Evolutionary conservation across 805 yeast genomes (phyloP).

Genomic region (Candida pseudofarinosa): DNA sequence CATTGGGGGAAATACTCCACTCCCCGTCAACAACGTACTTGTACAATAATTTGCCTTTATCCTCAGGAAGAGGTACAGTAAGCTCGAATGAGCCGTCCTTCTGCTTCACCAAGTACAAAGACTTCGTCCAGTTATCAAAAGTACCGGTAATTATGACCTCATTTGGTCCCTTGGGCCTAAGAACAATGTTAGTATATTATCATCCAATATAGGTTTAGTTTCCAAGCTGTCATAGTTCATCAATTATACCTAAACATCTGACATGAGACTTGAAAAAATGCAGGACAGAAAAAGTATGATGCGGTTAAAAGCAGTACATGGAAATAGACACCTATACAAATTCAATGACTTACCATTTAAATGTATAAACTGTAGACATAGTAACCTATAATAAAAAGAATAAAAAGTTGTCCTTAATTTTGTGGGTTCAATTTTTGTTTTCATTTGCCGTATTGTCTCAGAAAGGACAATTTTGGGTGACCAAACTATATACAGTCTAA

Average conservation of each 20-base stretch:
- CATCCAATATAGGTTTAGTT: not conserved
- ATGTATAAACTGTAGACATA: conserved; percentile 34
- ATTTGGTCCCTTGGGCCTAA: conserved; percentile 44
- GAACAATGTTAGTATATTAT: conserved; percentile 19
- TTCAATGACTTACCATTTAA: conserved; percentile 36
- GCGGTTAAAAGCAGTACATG: no score
- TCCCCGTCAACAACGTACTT: conserved; percentile 70
- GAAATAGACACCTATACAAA: not conserved
- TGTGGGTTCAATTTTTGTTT: not conserved
- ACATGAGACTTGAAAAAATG: not conserved
- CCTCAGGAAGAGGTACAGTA: conserved; percentile 50
- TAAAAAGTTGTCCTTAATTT: not conserved
- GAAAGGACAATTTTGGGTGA: not conserved
- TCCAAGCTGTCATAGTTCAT: not conserved
- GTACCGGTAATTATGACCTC: conserved; percentile 68
- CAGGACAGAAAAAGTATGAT: not conserved
- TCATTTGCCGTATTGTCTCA: conserved; percentile 1
- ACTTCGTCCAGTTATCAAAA: conserved; percentile 62
- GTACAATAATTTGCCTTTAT: conserved; percentile 41
- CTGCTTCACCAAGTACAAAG: conserved; percentile 56
- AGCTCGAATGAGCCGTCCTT: conserved; percentile 58
- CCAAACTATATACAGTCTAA: not conserved
- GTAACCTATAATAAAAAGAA: not conserved
- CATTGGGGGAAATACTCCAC: conserved; percentile 46
- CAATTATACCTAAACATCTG: not conserved